Percentiles rank a stretch among this genome's conserved stretches.
phyloP scores from a whole-genome alignment of 164 flowering plant species.

The Umbilicus rupestris region DNA sequence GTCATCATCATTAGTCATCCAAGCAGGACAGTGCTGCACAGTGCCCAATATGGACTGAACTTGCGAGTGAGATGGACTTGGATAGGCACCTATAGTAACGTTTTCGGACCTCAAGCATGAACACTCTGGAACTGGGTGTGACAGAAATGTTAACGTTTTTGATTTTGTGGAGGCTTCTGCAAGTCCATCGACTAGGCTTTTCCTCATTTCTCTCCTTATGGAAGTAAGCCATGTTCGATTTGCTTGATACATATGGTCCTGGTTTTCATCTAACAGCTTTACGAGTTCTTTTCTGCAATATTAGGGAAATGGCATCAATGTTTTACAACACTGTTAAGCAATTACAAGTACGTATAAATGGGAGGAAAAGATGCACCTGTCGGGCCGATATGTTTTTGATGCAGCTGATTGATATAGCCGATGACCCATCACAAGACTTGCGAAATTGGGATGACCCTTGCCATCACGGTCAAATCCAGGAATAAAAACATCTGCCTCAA shows the following conservation, averaged over 20 bases:
- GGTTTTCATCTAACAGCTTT: conserved; percentile 48
- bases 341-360: not conserved
- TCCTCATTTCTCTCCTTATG: conserved; percentile 50
- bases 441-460: conserved; percentile 81
- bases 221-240: conserved; percentile 74
- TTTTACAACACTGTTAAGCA: not conserved
- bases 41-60: conserved; percentile 30
- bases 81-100: conserved; percentile 12
- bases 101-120: conserved; percentile 39
- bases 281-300: conserved; percentile 44
- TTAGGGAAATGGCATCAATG: not conserved
- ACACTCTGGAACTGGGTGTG: conserved; percentile 89
- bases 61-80: conserved; percentile 21
- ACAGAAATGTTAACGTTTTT: conserved; percentile 58
- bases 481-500: conserved; percentile 83
- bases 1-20: conserved; percentile 42
- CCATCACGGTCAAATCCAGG: conserved; percentile 96
- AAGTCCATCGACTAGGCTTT: conserved; percentile 48
- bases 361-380: conserved; percentile 26
- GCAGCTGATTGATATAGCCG: conserved; percentile 79
- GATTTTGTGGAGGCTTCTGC: conserved; percentile 37
- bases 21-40: conserved; percentile 52
- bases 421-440: conserved; percentile 89
- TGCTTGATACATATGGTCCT: conserved; percentile 59
- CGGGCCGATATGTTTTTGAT: conserved; percentile 62